Base-by-base conservation (phyloP, 371 early-diverging fungal species). In the Saksenaea oblongispora region DNA sequence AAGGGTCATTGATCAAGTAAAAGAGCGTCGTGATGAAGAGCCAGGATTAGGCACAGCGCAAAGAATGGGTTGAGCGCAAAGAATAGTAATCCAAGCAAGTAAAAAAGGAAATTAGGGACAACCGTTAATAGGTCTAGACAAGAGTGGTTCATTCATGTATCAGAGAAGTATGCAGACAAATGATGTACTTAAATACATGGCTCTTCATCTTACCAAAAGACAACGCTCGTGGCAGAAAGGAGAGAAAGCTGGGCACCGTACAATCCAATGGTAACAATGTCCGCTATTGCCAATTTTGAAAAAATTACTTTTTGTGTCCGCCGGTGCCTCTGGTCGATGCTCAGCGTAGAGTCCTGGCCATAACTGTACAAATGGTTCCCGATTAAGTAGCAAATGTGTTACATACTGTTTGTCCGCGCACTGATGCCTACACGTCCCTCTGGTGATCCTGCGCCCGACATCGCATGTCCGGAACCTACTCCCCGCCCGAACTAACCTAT, bases 181-280 rank as follows among this genome's bases (percentile, higher is more conserved):
- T 18, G 24, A 47, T 17, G 22, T 22, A 47, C 22, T 22, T 22
- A 22, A 22, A 10, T 17, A 22, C 24, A 47, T 0, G 2, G 10
- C 22, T 22, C 22, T 22, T 47, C 51, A 47, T 47, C 51, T 47
- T 47, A 47, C 51, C 51, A 22, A 22, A 47, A 47, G 51, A 10
- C 51, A 47, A 47, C 51, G 18, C 5, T 18, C 24, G 51, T 17
- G 51, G 10, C 24, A 17, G 31, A 11, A 47, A 47, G 51, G 51
- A 47, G 51, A 22, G 51, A 47, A 47, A 47, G 51, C 51, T 47
- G 51, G 22, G 51, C 22, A 22, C n/a, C n/a, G n/a, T n/a, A n/a
- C 51, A 18, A 22, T 22, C 24, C 22, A 22, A 3, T 10, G 22
- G n/a, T 22, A 11, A 11, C 39, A 39, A 39, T 39, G 51, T 47